phyloP scores from a whole-genome alignment of 2,329 filamentous ascomycete species.

The Penicillium sp. region DNA sequence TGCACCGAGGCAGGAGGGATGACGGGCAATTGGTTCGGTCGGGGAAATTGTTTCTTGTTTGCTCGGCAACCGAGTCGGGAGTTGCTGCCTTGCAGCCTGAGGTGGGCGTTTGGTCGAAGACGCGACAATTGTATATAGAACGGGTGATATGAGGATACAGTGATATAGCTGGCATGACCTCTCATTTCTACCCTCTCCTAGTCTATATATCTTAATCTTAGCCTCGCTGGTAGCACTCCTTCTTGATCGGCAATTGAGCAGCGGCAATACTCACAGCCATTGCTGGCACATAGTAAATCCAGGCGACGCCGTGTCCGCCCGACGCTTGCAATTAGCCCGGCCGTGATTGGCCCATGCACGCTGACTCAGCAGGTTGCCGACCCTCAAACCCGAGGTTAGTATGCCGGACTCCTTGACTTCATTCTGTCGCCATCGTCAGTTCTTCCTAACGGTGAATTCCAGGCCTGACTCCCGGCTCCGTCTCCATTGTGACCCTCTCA shows the following conservation, averaged over 20 bases:
- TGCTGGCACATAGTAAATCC: not conserved
- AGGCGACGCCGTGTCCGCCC: constrained; percentile 44
- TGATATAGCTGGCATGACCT: not conserved
- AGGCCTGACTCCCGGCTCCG: constrained; percentile 25
- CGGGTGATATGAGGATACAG: not conserved
- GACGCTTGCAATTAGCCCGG: constrained; percentile 46
- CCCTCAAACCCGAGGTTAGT: constrained; percentile 47
- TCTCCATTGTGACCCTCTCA: constrained; percentile 31
- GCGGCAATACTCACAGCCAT: constrained; percentile 14
- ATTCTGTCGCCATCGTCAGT: constrained; percentile 31
- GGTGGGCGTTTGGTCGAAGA: not conserved
- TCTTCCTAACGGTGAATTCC: constrained; percentile 21
- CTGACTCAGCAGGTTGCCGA: constrained; percentile 43
- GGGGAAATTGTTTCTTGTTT: constrained; percentile 8
- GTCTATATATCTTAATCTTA: not conserved
- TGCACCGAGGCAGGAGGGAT: constrained; percentile 15
- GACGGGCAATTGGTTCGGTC: constrained; percentile 2
- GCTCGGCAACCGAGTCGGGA: constrained; percentile 26
- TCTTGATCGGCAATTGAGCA: not conserved
- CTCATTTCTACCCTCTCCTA: not conserved
- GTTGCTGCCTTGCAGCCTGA: constrained; percentile 25
- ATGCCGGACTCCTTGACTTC: constrained; percentile 38
- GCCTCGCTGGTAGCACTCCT: not conserved
- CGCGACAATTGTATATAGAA: not conserved
- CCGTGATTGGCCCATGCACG: constrained; percentile 36